Base-by-base conservation (phyloP, 2,329 filamentous ascomycete species). In the Aspergillus pseudonomiae region DNA sequence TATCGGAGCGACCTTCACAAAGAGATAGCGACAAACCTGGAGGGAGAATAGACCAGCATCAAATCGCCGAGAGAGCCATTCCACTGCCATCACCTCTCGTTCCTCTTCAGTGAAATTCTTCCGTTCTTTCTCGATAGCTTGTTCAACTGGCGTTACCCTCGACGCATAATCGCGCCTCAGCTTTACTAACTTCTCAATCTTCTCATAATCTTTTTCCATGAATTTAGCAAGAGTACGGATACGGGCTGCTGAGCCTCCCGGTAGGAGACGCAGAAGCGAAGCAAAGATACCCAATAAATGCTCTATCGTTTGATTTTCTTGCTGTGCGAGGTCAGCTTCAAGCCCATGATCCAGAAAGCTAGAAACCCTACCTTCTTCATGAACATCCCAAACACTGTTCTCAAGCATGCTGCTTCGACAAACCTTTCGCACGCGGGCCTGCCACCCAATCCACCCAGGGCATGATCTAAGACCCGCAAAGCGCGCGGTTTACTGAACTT, bases 211-310 rank as follows among this genome's bases (percentile, higher is more conserved):
- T 74, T 93, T 96, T 77, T 99, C 95, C 21, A 97, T 91, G 72
- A 98, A 98, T 74, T 99, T 99, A 55, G 94, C 94, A 4, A 98
- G 84, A 0, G 90, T 86, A 4, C 95, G 88, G 70, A 98, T 96
- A 6, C 95, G 87, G 36, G 89, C 85, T 0, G 92, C 84, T 1
- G 92, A 93, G 36, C 92, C 88, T 19, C 88, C 91, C 0, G 94
- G 93, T 1, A 99, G 79, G 4, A 89, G 84, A 28, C 93, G 89
- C 1, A 99, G 83, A 75, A 99, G 85, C 0, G 91, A 92, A 0
- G 91, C 87, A 67, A 98, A 93, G 11, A 98, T 91, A 10, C 91
- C 90, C 7, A 98, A 82, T 0, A 98, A 81, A 75, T 97, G 94
- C 72, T 96, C 93, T 0, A 87, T 87, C 0, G 86, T 85, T 62